Evolutionary conservation across 805 yeast genomes (phyloP).

Genomic region (Pichia heedii): DNA sequence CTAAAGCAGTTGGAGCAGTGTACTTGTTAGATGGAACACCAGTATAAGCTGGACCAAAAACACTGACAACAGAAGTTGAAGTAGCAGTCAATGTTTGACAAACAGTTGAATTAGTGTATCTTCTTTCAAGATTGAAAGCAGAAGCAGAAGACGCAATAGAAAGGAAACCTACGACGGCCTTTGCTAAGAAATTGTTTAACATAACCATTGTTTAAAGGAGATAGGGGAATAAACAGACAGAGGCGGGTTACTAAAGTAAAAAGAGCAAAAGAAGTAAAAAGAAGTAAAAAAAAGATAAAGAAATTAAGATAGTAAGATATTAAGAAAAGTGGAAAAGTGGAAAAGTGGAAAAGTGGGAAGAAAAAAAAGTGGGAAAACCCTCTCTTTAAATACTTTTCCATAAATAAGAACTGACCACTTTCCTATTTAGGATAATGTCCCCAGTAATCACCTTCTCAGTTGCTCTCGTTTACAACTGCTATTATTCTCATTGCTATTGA

Average conservation of each 20-base stretch:
- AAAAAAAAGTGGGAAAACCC: too few relatives aligned
- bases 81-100: conserved; percentile 1
- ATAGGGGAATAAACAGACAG: conserved; percentile 6
- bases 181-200: conserved; percentile 1
- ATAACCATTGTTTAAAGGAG: conserved; percentile 4
- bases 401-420: too few relatives aligned
- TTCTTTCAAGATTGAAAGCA: conserved; percentile 1
- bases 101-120: conserved; percentile 3
- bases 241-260: conserved; percentile 5
- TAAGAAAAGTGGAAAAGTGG: too few relatives aligned
- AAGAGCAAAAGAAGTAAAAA: neutral
- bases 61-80: conserved; percentile 7
- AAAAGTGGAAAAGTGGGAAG: too few relatives aligned
- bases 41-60: conserved; percentile 9
- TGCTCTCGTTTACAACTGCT: too few relatives aligned
- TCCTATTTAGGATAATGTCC: too few relatives aligned
- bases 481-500: too few relatives aligned
- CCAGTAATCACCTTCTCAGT: too few relatives aligned
- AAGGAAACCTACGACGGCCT: neutral
- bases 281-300: neutral
- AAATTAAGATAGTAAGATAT: too few relatives aligned
- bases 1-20: conserved; percentile 9
- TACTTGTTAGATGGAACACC: conserved; percentile 14
- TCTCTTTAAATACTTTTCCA: too few relatives aligned
- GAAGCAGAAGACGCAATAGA: neutral